Percentiles rank a stretch among this genome's conserved stretches.
phyloP scores from a whole-genome alignment of 2,329 filamentous ascomycete species.

The Botrytis squamosa region DNA sequence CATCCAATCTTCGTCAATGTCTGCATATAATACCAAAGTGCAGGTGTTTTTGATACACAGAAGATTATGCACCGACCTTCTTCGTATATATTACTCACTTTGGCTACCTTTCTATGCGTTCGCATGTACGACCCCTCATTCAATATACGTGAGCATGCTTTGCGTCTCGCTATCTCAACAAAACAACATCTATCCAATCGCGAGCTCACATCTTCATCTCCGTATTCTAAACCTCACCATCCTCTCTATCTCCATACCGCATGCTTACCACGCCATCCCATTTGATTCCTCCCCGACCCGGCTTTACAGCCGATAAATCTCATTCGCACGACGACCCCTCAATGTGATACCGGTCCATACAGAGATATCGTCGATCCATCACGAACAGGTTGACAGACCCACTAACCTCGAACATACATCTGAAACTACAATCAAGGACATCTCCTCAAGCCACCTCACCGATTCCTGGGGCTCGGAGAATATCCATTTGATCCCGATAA shows the following conservation, averaged over 20 bases:
- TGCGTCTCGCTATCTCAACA: slow-evolving; percentile 6
- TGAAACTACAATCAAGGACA: background rate
- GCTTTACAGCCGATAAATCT: background rate
- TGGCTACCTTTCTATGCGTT: background rate
- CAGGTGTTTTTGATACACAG: background rate
- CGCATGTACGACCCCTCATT: background rate
- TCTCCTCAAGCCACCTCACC: background rate
- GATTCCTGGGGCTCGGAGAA: slow-evolving; percentile 3
- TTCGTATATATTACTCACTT: background rate
- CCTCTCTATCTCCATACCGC: background rate
- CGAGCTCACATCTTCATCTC: background rate
- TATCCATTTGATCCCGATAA: background rate
- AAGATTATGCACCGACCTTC: background rate
- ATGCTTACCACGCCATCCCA: background rate
- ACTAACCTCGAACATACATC: slow-evolving; percentile 1
- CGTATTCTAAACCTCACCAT: background rate
- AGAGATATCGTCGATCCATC: background rate
- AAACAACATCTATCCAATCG: background rate
- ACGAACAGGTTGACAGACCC: background rate
- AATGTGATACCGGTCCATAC: background rate
- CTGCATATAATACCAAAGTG: background rate
- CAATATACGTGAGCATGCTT: background rate
- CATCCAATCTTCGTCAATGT: background rate
- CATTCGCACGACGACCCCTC: background rate
- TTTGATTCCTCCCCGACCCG: background rate